Conservation (phyloP, 805 yeast genomes). For the Kluyveromyces siamensis region DNA sequence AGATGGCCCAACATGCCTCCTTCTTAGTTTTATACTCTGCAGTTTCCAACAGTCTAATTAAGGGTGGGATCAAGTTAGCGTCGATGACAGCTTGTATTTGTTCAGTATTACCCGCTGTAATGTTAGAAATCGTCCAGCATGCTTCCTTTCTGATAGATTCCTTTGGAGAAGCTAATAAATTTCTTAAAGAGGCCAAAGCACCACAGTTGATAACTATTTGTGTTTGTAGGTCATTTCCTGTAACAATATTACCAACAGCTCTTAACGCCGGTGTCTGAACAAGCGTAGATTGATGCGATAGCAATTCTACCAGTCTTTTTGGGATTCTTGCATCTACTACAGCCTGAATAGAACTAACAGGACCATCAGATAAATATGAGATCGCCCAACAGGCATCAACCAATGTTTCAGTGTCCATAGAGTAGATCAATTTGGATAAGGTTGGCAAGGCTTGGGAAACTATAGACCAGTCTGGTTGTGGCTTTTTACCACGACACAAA, state of each 20-base stretch:
- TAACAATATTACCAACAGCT: conserved; percentile 95
- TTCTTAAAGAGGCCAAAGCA: conserved; percentile 76
- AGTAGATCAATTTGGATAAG: conserved; percentile 80
- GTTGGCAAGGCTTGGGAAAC: conserved; percentile 87
- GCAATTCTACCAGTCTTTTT: conserved; percentile 81
- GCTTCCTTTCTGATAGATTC: conserved; percentile 95
- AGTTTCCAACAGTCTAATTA: conserved; percentile 64
- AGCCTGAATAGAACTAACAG: conserved; percentile 88
- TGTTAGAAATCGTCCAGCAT: conserved; percentile 97
- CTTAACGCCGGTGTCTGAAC: conserved; percentile 97
- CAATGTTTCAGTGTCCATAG: conserved; percentile 85
- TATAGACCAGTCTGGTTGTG: conserved; percentile 90
- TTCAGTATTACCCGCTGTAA: conserved; percentile 92
- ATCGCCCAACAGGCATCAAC: conserved; percentile 99
- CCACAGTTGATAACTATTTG: conserved; percentile 92
- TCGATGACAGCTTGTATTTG: conserved; percentile 97
- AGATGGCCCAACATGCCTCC: conserved; percentile 99
- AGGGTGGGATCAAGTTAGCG: conserved; percentile 85
- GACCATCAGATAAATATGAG: conserved; percentile 88
- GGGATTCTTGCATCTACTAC: conserved; percentile 96
- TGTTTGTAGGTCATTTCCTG: conserved; percentile 94
- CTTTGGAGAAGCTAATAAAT: conserved; percentile 71
- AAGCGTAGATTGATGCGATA: conserved; percentile 71
- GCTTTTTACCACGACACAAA: conserved; percentile 91
- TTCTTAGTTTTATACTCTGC: conserved; percentile 95